Evolutionary conservation across 805 yeast species (phyloP).

Genomic region (Candida takata): DNA sequence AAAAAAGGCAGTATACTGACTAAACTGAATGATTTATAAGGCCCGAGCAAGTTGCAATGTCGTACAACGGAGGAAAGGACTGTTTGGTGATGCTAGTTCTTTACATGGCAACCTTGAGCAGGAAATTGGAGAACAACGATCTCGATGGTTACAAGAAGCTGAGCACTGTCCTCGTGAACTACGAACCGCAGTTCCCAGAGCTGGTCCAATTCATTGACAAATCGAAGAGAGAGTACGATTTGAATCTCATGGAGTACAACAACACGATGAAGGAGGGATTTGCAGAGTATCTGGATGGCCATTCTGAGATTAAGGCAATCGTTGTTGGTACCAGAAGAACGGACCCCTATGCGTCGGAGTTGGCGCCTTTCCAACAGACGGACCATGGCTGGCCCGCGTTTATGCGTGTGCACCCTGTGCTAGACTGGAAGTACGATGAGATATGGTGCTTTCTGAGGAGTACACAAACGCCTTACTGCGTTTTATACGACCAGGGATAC

Average conservation of each 20-base stretch:
- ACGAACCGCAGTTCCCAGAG: slow-evolving; percentile 65
- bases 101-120: slow-evolving; percentile 50
- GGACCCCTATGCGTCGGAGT: slow-evolving; percentile 71
- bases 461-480: slow-evolving; percentile 60
- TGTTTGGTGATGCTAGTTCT: slow-evolving; percentile 83
- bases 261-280: slow-evolving; percentile 60
- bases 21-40: neutral
- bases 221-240: slow-evolving; percentile 47
- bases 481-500: slow-evolving; percentile 73
- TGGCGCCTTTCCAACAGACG: slow-evolving; percentile 61
- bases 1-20: slow-evolving; percentile 3
- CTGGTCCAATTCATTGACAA: slow-evolving; percentile 56
- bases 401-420: slow-evolving; percentile 76
- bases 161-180: slow-evolving; percentile 67
- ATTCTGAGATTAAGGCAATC: slow-evolving; percentile 59
- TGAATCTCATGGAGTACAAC: slow-evolving; percentile 36
- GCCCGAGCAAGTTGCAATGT: slow-evolving; percentile 54
- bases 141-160: slow-evolving; percentile 26
- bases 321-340: slow-evolving; percentile 83
- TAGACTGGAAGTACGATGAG: slow-evolving; percentile 80
- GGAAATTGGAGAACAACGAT: slow-evolving; percentile 14
- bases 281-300: slow-evolving; percentile 43
- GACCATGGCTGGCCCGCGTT: slow-evolving; percentile 92
- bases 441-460: slow-evolving; percentile 76
- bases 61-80: slow-evolving; percentile 96